phyloP scores from a whole-genome alignment of 257 asterid genomes.

The Nicotiana noctiflora region DNA sequence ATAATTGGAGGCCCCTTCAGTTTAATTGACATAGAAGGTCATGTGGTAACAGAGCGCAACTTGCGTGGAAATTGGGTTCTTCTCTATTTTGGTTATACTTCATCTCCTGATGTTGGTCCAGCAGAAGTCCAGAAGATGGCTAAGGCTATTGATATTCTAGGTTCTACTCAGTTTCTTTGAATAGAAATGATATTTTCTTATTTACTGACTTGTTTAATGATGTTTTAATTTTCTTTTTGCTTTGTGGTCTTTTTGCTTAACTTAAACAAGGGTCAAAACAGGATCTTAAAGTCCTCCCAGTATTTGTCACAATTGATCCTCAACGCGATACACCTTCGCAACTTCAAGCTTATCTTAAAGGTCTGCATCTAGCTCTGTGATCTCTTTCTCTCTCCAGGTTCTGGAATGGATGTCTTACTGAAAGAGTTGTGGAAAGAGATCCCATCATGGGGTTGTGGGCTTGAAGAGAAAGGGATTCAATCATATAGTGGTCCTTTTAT shows the following conservation, averaged over 20 bases:
- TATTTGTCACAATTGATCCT: constrained; percentile 95
- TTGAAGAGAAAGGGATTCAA: neutral
- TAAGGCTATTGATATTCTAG: constrained; percentile 52
- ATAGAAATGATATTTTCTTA: neutral
- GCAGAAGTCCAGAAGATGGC: constrained; percentile 92
- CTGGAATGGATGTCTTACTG: neutral
- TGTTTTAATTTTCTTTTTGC: constrained; percentile 1
- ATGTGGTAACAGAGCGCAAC: constrained; percentile 59
- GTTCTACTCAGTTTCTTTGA: constrained; percentile 31
- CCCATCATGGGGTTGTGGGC: neutral
- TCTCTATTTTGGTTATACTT: constrained; percentile 81
- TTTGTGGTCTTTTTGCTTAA: constrained; percentile 7
- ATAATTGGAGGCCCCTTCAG: constrained; percentile 93
- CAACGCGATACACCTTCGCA: constrained; percentile 89
- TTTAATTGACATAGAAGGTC: constrained; percentile 60
- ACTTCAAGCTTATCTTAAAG: constrained; percentile 74
- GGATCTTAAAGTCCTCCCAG: constrained; percentile 66
- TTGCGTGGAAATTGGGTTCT: constrained; percentile 90
- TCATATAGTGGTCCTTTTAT: neutral
- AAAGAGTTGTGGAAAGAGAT: neutral
- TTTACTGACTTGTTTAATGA: neutral
- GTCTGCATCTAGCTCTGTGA: constrained; percentile 27
- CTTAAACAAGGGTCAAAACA: constrained; percentile 52
- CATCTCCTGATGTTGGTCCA: constrained; percentile 98
- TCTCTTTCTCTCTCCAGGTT: neutral